Percentiles rank a stretch among this genome's conserved stretches.
Conservation (phyloP, 176 grass and related monocot genomes). For the Oryza longistaminata region DNA sequence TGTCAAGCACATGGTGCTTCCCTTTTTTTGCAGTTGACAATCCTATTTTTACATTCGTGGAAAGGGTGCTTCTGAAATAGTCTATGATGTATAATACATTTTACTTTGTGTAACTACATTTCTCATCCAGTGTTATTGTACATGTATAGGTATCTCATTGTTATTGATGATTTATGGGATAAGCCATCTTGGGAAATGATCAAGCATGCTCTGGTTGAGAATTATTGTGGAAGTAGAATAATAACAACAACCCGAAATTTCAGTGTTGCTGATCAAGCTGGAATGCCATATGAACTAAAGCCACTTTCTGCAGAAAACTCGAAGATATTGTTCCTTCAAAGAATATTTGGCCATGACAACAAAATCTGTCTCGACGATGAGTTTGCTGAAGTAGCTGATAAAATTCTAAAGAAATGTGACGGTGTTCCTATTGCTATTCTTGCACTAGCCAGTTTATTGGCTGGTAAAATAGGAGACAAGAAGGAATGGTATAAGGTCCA, state of each 20-base stretch:
- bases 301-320: neutral
- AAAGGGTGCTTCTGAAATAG: too few species aligned
- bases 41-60: too few species aligned
- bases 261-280: neutral
- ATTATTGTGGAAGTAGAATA: conserved; percentile 20
- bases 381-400: neutral
- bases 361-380: neutral
- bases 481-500: neutral
- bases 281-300: conserved; percentile 8
- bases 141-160: neutral
- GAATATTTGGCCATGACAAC: neutral
- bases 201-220: neutral
- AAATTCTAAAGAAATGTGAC: neutral
- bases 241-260: neutral
- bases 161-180: conserved; percentile 25
- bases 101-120: neutral
- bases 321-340: neutral
- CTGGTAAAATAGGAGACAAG: neutral
- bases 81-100: neutral
- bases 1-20: too few species aligned
- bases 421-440: neutral
- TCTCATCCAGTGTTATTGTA: neutral
- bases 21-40: too few species aligned
- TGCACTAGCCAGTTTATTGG: neutral
- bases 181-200: conserved; percentile 7